These are phyloP conservation scores for Cutaneotrichosporon spelunceum DNA, from an alignment of 1,284 basidiomycete genomes.

Conservation along the genomic window DNA sequence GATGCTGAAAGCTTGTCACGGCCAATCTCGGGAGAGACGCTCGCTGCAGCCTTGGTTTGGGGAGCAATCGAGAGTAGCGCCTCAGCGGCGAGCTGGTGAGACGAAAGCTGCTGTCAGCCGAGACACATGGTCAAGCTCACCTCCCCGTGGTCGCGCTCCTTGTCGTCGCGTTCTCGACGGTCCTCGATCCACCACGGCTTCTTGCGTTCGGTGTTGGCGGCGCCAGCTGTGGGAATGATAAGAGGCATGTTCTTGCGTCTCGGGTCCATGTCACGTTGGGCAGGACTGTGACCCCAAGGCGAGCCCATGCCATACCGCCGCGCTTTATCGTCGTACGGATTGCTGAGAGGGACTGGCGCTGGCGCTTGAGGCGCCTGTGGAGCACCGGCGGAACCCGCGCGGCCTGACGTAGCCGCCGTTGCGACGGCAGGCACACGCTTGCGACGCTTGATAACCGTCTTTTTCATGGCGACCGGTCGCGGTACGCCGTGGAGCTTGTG, in stretches of 20 bases:
- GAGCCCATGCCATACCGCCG: conserved; percentile 18
- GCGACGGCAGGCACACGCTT: conserved; percentile 83
- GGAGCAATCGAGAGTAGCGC: conserved; percentile 50
- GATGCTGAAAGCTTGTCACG: conserved; percentile 27
- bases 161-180: conserved; percentile 22
- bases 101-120: conserved; percentile 28
- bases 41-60: conserved; percentile 25
- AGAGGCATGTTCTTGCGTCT: conserved; percentile 29
- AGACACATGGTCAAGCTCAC: conserved; percentile 8
- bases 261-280: conserved; percentile 18
- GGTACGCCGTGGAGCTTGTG: conserved; percentile 97
- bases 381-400: conserved; percentile 22
- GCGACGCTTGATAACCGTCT: conserved; percentile 95
- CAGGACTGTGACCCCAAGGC: conserved; percentile 16
- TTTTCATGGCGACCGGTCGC: conserved; percentile 96
- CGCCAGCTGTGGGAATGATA: conserved; percentile 17
- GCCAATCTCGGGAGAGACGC: conserved; percentile 30
- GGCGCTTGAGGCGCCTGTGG: neutral
- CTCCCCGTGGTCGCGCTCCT: conserved; percentile 22
- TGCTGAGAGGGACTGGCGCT: conserved; percentile 7
- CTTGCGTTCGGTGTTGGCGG: conserved; percentile 30
- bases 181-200: conserved; percentile 47
- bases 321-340: conserved; percentile 23
- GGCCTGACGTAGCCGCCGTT: conserved; percentile 13
- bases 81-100: conserved; percentile 51